A percentile compares a stretch with the other conserved stretches of the same genome.
These are phyloP conservation scores for Fomitopsis serialis DNA, from an alignment of 768 basidiomycete species.

Conservation along the genomic window DNA sequence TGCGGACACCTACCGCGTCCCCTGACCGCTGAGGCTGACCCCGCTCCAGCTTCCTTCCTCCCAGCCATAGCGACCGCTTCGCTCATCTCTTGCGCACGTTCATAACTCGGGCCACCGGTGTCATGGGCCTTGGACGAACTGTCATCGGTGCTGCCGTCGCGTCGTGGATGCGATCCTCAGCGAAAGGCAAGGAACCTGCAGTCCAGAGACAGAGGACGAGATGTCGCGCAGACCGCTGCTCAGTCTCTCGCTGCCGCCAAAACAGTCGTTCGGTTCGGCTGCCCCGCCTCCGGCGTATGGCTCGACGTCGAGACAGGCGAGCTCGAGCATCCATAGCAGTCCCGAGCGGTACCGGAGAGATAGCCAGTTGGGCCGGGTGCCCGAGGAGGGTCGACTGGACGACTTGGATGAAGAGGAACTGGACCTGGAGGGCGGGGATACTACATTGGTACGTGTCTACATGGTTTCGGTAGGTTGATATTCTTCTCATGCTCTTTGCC, in stretches of 20 bases:
- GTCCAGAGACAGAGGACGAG: conserved; percentile 1
- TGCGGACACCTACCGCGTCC: too few species aligned
- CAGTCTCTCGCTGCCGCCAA: neutral
- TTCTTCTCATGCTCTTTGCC: neutral
- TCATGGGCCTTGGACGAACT: neutral
- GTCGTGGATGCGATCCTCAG: neutral
- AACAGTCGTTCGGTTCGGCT: neutral
- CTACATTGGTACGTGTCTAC: conserved; percentile 41
- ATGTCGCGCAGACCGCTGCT: conserved; percentile 15
- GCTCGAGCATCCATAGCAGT: conserved; percentile 15
- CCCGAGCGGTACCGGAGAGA: conserved; percentile 21
- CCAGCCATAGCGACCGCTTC: too few species aligned
- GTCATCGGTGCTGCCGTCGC: neutral
- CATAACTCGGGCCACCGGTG: neutral
- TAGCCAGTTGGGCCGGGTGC: conserved; percentile 22
- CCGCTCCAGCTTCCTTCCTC: too few species aligned
- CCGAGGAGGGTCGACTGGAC: conserved; percentile 22
- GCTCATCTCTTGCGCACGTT: too few species aligned
- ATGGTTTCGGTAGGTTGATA: too few species aligned
- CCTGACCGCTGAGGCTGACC: too few species aligned
- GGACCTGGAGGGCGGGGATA: conserved; percentile 41
- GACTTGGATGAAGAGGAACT: conserved; percentile 38
- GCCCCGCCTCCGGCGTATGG: neutral
- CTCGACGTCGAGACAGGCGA: conserved; percentile 4
- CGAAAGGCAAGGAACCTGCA: neutral